Percentiles rank a stretch among this genome's conserved stretches.
Evolutionary conservation across 768 basidiomycete genomes (phyloP).

Genomic region (Russula sp.): DNA sequence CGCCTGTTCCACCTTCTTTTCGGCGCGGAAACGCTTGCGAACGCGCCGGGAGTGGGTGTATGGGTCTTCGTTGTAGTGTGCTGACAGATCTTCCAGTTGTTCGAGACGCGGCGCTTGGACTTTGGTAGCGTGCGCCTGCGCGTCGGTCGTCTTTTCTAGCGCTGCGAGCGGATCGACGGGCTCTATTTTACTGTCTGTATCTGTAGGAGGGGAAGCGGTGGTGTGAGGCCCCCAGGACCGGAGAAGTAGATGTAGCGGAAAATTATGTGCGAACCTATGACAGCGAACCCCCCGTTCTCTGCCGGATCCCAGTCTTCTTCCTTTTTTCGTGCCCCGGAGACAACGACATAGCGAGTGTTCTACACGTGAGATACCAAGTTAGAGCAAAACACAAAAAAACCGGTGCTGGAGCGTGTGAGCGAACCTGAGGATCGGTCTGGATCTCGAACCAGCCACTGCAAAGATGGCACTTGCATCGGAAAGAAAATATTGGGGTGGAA

Average conservation of each 20-base stretch:
- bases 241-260: background rate
- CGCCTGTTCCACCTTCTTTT: slow-evolving; percentile 75
- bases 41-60: slow-evolving; percentile 72
- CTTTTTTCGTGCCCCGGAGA: slow-evolving; percentile 89
- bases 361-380: slow-evolving; percentile 35
- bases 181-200: slow-evolving; percentile 61
- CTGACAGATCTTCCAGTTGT: slow-evolving; percentile 70
- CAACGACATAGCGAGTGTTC: slow-evolving; percentile 95
- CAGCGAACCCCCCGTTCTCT: slow-evolving; percentile 89
- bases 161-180: slow-evolving; percentile 83
- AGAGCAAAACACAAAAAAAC: background rate
- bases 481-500: slow-evolving; percentile 91
- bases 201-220: slow-evolving; percentile 37
- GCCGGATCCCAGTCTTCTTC: slow-evolving; percentile 97
- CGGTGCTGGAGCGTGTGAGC: slow-evolving; percentile 26
- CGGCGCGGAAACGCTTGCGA: slow-evolving; percentile 79
- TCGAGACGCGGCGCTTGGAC: slow-evolving; percentile 80
- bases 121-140: slow-evolving; percentile 66
- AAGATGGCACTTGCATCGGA: slow-evolving; percentile 96
- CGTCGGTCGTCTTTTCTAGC: slow-evolving; percentile 83
- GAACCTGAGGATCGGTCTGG: slow-evolving; percentile 92
- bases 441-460: slow-evolving; percentile 99
- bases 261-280: slow-evolving; percentile 58
- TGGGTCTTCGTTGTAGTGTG: slow-evolving; percentile 81
- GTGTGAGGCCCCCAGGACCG: background rate